Evolutionary conservation across 2,329 filamentous ascomycete genomes (phyloP).

Genomic region (Colletotrichum salicis): DNA sequence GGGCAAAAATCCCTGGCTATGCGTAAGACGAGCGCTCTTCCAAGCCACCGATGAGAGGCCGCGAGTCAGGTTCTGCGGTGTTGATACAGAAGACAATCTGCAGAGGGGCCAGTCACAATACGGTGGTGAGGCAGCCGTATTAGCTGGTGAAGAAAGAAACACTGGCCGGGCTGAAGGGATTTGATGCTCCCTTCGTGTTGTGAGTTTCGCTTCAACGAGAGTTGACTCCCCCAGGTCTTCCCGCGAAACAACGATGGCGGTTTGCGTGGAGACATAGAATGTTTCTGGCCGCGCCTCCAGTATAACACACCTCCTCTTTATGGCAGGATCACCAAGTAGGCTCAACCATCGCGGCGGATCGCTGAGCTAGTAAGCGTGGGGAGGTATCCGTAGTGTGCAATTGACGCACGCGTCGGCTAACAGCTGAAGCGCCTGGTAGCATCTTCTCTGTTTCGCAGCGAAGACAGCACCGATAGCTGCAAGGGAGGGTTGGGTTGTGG

Average conservation of each 20-base stretch:
- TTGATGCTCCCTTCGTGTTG: not conserved
- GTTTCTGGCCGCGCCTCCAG: conserved; percentile 21
- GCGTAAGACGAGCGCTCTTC: conserved; percentile 2
- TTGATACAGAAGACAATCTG: not conserved
- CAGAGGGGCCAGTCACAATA: not conserved
- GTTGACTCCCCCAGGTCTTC: conserved; percentile 14
- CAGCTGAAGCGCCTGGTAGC: conserved; percentile 10
- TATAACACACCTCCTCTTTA: not conserved
- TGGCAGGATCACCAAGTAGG: conserved; percentile 25
- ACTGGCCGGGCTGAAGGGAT: not conserved
- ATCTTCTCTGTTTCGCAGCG: not conserved
- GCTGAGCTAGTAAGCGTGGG: conserved; percentile 20
- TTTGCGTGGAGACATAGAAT: conserved; percentile 15
- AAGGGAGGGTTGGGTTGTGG: conserved; percentile 25
- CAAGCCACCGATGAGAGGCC: not conserved
- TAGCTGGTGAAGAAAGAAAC: conserved; percentile 9
- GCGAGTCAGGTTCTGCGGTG: conserved; percentile 13
- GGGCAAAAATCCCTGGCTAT: conserved; percentile 25
- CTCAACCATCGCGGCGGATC: conserved; percentile 28
- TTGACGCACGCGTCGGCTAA: conserved; percentile 19
- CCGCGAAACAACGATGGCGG: conserved; percentile 3
- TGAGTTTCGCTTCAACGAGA: not conserved
- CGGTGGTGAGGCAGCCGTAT: not conserved
- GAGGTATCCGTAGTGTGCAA: not conserved
- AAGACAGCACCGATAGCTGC: conserved; percentile 10